Percentiles rank a stretch among this genome's conserved stretches.
Conservation (phyloP, 192 early-diverging fungal species). For the Haplosporangium gracile region DNA sequence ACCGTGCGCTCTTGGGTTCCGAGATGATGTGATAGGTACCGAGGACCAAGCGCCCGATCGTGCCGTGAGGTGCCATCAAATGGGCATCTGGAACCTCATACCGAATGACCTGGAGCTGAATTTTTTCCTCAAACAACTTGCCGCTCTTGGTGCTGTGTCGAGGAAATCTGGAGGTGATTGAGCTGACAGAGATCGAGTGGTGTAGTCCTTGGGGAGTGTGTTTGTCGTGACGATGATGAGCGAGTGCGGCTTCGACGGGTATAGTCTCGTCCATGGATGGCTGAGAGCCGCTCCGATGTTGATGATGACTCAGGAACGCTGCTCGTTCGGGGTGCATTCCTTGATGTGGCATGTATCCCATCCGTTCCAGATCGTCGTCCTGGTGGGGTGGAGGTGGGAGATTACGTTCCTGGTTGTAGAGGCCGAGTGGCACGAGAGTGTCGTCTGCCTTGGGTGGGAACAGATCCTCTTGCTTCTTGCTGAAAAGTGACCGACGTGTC, state of each 20-base stretch:
- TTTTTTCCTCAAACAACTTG: slow-evolving; percentile 49
- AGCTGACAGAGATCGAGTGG: slow-evolving; percentile 44
- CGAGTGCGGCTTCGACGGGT: slow-evolving; percentile 37
- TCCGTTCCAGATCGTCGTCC: slow-evolving; percentile 23
- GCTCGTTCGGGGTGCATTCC: background rate
- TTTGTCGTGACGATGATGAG: slow-evolving; percentile 29
- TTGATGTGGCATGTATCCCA: slow-evolving; percentile 18
- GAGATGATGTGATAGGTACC: slow-evolving; percentile 51
- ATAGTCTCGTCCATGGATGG: slow-evolving; percentile 29
- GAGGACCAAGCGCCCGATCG: slow-evolving; percentile 32
- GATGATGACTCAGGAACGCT: background rate
- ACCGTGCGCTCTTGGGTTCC: slow-evolving; percentile 34
- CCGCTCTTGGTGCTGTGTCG: slow-evolving; percentile 33
- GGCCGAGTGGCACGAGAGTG: slow-evolving; percentile 32
- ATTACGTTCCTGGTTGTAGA: slow-evolving; percentile 42
- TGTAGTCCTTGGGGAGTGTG: slow-evolving; percentile 30
- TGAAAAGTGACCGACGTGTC: background rate
- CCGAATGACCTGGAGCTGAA: slow-evolving; percentile 52
- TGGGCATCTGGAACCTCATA: slow-evolving; percentile 46
- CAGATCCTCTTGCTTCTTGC: slow-evolving; percentile 25
- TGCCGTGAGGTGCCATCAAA: slow-evolving; percentile 45
- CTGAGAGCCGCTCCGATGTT: slow-evolving; percentile 3
- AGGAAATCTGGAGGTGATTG: slow-evolving; percentile 44
- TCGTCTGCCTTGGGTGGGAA: slow-evolving; percentile 45
- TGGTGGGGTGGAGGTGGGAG: slow-evolving; percentile 10